Base-by-base conservation (phyloP, 306 rosid species). In the Casuarina cunninghamiana region DNA sequence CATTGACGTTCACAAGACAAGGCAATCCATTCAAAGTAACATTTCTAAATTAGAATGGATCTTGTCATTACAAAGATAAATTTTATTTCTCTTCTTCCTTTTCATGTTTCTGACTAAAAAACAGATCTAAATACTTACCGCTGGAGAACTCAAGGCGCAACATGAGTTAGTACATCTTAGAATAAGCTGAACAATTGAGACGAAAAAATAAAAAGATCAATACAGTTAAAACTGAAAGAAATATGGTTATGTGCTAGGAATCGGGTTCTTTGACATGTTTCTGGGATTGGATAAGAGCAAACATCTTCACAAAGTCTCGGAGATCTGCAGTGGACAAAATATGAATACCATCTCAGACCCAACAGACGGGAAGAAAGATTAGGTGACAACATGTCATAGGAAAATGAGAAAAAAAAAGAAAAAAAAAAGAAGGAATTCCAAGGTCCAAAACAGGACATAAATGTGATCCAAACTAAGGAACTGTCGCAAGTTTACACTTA, bases 291-390 rank as follows among this genome's bases (percentile, higher is more conserved):
- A 15, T 44, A 71, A 19, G 74, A 77, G 45, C 72, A 39, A 43
- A 35, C 35, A 69, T 79, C 83, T 81, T 93, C 91, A 94, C 71
- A 92, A 80, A 71, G 90, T 89, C 85, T 92, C 98, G 76, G 90
- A 87, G 80, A 95, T 91, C 97, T 95, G 95, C 97, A 91, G 69
- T 32, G 73, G 81, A 73, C 55, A 21, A 46, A 71, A 78, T 70
- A 46, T 51, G 2, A 72, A 78, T 53, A 43, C 38, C 39, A 39
- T 54, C 75, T 70, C 76, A 85, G 77, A 75, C 72, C 68, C 68
- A 57, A 58, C 51, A 72, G 76, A 84, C 58, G 41, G 58, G 71
- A 32, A 58, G 53, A 67, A 46, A 26, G 46, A 49, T 35, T 3
- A 51, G 54, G 43, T 12, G 62, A 19, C 73, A 7, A 5, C 19